Conservation (phyloP, 306 rosid species). For the Corylus americana region DNA sequence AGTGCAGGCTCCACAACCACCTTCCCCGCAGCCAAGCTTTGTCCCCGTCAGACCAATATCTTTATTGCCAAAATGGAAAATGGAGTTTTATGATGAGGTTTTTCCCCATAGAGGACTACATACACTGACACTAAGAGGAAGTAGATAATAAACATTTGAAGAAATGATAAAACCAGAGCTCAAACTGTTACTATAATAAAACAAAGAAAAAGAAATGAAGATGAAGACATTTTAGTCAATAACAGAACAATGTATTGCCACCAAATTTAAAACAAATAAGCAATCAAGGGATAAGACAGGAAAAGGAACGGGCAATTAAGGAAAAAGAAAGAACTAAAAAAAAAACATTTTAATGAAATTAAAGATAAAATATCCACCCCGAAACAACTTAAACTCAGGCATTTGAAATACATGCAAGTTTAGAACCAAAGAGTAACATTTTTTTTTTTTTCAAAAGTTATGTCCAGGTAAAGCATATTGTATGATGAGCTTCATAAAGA, state of each 20-base stretch:
- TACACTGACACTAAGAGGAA: background rate
- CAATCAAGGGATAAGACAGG: background rate
- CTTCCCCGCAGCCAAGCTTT: slow-evolving; percentile 97
- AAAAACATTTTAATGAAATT: background rate
- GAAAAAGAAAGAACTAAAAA: background rate
- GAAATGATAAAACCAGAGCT: background rate
- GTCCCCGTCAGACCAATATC: slow-evolving; percentile 83
- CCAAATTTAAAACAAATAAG: background rate
- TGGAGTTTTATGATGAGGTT: slow-evolving; percentile 12
- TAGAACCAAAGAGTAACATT: background rate
- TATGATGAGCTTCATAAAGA: background rate
- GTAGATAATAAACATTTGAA: background rate
- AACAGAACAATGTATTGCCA: background rate
- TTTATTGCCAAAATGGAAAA: slow-evolving; percentile 21
- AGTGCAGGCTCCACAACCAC: slow-evolving; percentile 99
- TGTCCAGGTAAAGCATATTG: background rate
- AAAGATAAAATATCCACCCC: background rate
- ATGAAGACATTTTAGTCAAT: background rate
- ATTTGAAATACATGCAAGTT: no score
- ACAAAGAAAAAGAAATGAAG: background rate
- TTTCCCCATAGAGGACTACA: slow-evolving; percentile 9
- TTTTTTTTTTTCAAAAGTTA: background rate
- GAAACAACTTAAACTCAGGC: background rate
- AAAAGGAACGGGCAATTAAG: background rate
- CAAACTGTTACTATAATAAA: background rate